phyloP scores from a whole-genome alignment of 129 eudicot species.

The Artemisia tridentata region DNA sequence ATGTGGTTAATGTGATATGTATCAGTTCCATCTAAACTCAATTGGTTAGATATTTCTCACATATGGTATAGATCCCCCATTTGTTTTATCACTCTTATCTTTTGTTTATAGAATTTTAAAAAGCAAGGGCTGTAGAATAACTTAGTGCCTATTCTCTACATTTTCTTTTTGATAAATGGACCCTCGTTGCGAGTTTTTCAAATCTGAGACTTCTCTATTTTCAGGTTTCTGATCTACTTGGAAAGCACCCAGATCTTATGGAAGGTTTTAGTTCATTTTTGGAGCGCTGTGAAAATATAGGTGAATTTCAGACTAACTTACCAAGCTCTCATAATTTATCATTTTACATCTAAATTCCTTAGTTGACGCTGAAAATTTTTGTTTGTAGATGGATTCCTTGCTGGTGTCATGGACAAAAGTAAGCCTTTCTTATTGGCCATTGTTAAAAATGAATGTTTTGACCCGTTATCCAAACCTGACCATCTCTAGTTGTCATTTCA shows the following conservation, averaged over 20 bases:
- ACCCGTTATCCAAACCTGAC: no score
- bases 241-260: slow-evolving; percentile 93
- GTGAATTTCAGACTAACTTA: slow-evolving; percentile 35
- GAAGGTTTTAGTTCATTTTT: slow-evolving; percentile 87
- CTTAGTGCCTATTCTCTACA: no score
- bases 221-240: slow-evolving; percentile 94
- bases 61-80: no score
- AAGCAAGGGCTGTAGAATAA: no score
- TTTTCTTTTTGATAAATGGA: no score
- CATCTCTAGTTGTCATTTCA: not conserved
- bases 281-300: slow-evolving; percentile 87
- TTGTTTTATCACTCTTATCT: no score
- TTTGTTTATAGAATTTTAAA: no score
- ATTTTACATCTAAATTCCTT: not conserved
- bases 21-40: no score
- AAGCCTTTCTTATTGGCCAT: slow-evolving; percentile 22
- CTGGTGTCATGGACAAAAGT: slow-evolving; percentile 98
- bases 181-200: no score
- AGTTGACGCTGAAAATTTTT: not conserved
- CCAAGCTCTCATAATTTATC: not conserved
- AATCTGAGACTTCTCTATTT: slow-evolving; percentile 7
- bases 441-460: slow-evolving; percentile 1
- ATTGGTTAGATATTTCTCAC: no score
- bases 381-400: slow-evolving; percentile 92
- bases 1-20: no score